These are phyloP conservation scores for Zygoascus hellenicus DNA, from an alignment of 1,139 yeast species.

Conservation along the genomic window DNA sequence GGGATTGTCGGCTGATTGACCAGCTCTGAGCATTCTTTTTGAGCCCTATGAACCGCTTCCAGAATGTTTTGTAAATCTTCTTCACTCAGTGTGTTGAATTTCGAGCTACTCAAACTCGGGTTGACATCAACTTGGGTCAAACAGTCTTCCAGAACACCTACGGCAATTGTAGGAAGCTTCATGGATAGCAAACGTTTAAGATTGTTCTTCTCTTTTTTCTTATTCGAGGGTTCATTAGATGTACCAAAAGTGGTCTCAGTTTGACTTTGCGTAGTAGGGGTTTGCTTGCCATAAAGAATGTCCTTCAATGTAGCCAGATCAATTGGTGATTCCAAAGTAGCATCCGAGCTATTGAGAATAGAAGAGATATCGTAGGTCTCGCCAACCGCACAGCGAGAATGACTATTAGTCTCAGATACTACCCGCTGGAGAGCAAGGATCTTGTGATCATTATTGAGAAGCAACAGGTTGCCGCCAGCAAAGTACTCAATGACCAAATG, in stretches of 20 bases:
- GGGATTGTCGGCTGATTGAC: constrained; percentile 33
- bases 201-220: constrained; percentile 48
- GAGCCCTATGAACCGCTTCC: constrained; percentile 46
- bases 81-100: constrained; percentile 24
- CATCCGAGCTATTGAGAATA: constrained; percentile 14
- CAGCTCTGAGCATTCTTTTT: constrained; percentile 33
- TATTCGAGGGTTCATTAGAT: constrained; percentile 5
- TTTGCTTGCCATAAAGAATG: constrained; percentile 18
- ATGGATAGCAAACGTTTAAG: constrained; percentile 67
- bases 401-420: constrained; percentile 49
- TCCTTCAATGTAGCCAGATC: constrained; percentile 13
- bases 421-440: constrained; percentile 72
- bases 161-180: constrained; percentile 67
- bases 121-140: constrained; percentile 45
- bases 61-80: constrained; percentile 32
- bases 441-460: constrained; percentile 61
- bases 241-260: constrained; percentile 9
- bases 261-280: background rate
- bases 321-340: constrained; percentile 1
- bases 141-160: constrained; percentile 64
- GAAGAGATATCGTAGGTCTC: constrained; percentile 51
- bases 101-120: constrained; percentile 28
- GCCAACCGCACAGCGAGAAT: constrained; percentile 51
- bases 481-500: constrained; percentile 84
- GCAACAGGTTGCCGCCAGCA: constrained; percentile 86